These are phyloP conservation scores for Ustilago cynodontis DNA, from an alignment of 1,284 basidiomycete genomes.

Conservation along the genomic window DNA sequence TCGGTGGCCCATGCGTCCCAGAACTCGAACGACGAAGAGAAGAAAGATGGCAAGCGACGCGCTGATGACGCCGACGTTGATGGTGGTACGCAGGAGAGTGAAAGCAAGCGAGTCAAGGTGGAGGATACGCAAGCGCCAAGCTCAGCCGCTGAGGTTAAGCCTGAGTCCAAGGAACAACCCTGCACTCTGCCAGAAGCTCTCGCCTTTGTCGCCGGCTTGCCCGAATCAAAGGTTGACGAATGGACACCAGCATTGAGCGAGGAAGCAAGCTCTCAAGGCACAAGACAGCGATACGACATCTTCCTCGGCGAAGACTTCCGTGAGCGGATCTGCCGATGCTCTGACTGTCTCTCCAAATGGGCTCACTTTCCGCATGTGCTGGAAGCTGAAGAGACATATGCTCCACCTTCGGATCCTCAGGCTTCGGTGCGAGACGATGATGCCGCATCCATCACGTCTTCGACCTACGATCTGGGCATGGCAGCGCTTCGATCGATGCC, in stretches of 20 bases:
- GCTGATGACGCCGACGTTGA: slow-evolving; percentile 9
- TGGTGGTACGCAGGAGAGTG: not conserved
- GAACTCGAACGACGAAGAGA: not conserved
- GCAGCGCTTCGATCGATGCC: slow-evolving; percentile 69
- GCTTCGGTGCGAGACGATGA: slow-evolving; percentile 54
- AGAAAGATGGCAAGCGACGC: slow-evolving; percentile 31
- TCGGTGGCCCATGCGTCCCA: not conserved
- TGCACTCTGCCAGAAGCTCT: slow-evolving; percentile 35
- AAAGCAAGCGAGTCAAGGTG: slow-evolving; percentile 27
- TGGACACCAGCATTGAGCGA: slow-evolving; percentile 38
- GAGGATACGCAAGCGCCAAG: not conserved
- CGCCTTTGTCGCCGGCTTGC: slow-evolving; percentile 12
- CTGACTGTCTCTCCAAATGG: slow-evolving; percentile 49
- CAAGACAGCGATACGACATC: slow-evolving; percentile 56
- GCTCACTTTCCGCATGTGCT: slow-evolving; percentile 65
- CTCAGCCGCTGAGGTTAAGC: not conserved
- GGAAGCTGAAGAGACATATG: slow-evolving; percentile 70
- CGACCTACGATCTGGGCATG: slow-evolving; percentile 71
- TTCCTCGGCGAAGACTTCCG: slow-evolving; percentile 69
- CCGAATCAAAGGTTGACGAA: slow-evolving; percentile 32
- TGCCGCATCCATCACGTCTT: slow-evolving; percentile 53
- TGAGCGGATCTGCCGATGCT: slow-evolving; percentile 68
- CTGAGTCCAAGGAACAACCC: not conserved
- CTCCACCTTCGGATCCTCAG: slow-evolving; percentile 61
- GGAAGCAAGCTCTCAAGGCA: not conserved